Evolutionary conservation across 73 alveolate genomes (phyloP).

Genomic region (Symbiodinium natans): DNA sequence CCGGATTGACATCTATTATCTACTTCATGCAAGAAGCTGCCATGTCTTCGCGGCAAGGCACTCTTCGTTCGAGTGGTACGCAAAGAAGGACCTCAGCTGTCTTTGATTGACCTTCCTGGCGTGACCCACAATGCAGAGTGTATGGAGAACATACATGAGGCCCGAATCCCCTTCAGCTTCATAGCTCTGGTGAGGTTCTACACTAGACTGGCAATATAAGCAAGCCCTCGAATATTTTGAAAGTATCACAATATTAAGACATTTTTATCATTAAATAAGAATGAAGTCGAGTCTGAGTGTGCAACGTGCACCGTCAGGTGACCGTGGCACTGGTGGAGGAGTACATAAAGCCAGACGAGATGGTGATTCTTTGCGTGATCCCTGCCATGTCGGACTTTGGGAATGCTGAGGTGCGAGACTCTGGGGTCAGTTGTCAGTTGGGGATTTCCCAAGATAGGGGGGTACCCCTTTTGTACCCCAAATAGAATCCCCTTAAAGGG

Average conservation of each 20-base stretch:
- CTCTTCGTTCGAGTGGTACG: background rate
- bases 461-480: background rate
- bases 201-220: too few species aligned
- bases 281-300: too few species aligned
- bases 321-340: conserved; percentile 29
- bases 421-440: background rate
- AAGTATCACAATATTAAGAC: too few species aligned
- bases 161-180: background rate
- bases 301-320: too few species aligned
- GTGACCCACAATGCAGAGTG: background rate
- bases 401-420: conserved; percentile 1
- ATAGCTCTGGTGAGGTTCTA: background rate
- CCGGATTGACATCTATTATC: too few species aligned
- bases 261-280: too few species aligned
- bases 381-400: conserved; percentile 42
- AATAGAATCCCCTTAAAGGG: background rate
- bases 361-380: conserved; percentile 42
- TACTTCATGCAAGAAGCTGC: too few species aligned
- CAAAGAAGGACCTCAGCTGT: background rate
- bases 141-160: background rate
- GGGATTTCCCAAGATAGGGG: background rate
- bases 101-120: background rate
- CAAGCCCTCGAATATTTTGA: too few species aligned
- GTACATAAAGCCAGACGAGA: conserved; percentile 32
- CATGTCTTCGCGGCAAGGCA: background rate